These are phyloP conservation scores for Aquanectria penicillioides DNA, from an alignment of 2,329 filamentous ascomycete genomes.

Conservation along the genomic window DNA sequence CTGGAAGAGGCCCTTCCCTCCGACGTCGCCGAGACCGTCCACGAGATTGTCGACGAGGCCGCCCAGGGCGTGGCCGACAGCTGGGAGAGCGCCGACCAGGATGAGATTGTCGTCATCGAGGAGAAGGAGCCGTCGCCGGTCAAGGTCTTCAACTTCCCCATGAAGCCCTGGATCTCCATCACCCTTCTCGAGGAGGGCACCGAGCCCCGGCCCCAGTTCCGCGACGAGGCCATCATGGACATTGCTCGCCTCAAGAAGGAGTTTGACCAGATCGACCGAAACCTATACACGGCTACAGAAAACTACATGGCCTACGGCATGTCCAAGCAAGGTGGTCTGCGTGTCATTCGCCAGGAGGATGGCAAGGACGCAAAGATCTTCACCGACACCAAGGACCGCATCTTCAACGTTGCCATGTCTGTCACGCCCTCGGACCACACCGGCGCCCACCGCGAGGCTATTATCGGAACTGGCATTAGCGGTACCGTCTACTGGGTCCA, in stretches of 20 bases:
- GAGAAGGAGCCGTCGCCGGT: constrained; percentile 73
- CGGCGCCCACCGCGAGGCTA: constrained; percentile 75
- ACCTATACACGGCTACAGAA: constrained; percentile 87
- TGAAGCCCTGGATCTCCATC: constrained; percentile 96
- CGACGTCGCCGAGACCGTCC: constrained; percentile 52
- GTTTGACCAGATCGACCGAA: constrained; percentile 96
- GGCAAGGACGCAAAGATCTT: constrained; percentile 93
- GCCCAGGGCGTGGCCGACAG: constrained; percentile 77
- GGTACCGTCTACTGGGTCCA: constrained; percentile 97
- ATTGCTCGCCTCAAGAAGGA: constrained; percentile 97
- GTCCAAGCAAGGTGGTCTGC: constrained; percentile 90
- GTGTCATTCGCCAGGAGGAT: constrained; percentile 93
- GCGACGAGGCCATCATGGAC: constrained; percentile 85
- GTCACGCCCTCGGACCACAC: constrained; percentile 68
- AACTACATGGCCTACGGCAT: constrained; percentile 95
- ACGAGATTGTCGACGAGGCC: constrained; percentile 56
- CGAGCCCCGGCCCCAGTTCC: constrained; percentile 71
- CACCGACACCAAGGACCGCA: constrained; percentile 88
- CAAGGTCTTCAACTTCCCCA: constrained; percentile 92
- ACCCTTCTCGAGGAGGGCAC: constrained; percentile 70
- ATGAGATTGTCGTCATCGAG: constrained; percentile 72
- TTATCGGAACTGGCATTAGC: constrained; percentile 92
- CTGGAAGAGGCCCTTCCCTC: constrained; percentile 59
- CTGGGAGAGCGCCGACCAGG: constrained; percentile 89
- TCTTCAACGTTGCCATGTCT: constrained; percentile 92